Evolutionary conservation across 192 early-diverging fungal species (phyloP).

Genomic region (Kappamyces sp.): DNA sequence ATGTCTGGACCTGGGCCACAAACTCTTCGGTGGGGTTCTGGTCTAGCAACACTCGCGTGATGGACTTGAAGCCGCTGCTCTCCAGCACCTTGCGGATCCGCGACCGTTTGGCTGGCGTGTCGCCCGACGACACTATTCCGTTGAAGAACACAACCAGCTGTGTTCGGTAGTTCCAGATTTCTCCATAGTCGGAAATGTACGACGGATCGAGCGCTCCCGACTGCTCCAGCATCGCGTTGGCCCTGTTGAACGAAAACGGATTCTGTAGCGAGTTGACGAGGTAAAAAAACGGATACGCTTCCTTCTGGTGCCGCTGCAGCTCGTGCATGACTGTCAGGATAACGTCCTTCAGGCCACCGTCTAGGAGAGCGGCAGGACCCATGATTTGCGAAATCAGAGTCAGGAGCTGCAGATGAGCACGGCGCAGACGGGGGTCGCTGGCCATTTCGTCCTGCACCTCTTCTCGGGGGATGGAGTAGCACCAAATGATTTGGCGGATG

Average conservation of each 20-base stretch:
- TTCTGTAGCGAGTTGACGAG: constrained; percentile 10
- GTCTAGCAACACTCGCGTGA: neutral
- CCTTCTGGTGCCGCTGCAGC: constrained; percentile 4
- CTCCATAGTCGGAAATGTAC: neutral
- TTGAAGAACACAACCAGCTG: constrained; percentile 12
- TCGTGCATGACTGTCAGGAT: neutral
- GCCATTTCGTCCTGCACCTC: neutral
- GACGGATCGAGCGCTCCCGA: neutral
- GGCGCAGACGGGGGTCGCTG: neutral
- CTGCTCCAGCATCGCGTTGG: neutral
- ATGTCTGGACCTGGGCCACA: constrained; percentile 3
- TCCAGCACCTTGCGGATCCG: constrained; percentile 12
- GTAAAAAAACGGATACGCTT: constrained; percentile 12
- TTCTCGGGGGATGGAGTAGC: neutral
- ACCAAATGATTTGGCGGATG: constrained; percentile 10
- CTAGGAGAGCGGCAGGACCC: too few species aligned
- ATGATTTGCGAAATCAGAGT: too few species aligned
- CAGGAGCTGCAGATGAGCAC: too few species aligned
- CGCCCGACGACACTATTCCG: constrained; percentile 15
- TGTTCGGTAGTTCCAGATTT: constrained; percentile 3
- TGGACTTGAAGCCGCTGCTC: constrained; percentile 6
- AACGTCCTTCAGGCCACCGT: too few species aligned
- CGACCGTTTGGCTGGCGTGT: constrained; percentile 2
- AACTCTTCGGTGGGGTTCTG: constrained; percentile 3
- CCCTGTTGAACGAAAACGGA: constrained; percentile 1